Percentiles rank a stretch among this genome's conserved stretches.
These are phyloP conservation scores for Neoascochyta sp. DNA, from an alignment of 2,329 filamentous ascomycete species.

Conservation along the genomic window DNA sequence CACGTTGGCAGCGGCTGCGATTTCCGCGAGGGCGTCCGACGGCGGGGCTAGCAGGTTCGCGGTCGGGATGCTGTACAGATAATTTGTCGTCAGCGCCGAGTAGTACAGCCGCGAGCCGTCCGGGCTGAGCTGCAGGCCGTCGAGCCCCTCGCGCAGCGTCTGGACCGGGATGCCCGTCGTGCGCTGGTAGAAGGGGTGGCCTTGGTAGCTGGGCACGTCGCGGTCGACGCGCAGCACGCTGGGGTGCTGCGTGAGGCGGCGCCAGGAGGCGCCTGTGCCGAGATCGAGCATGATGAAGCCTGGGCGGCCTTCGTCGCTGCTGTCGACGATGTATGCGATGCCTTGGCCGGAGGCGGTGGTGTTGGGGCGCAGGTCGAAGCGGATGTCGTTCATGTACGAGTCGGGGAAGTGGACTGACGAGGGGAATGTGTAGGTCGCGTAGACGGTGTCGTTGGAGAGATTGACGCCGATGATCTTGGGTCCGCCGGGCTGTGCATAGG, in stretches of 20 bases:
- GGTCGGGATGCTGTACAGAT: conserved; percentile 47
- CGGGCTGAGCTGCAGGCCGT: conserved; percentile 49
- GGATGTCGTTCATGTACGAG: conserved; percentile 52
- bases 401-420: conserved; percentile 43
- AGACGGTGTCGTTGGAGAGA: conserved; percentile 44
- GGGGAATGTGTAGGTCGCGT: conserved; percentile 51
- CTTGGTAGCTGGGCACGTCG: conserved; percentile 47
- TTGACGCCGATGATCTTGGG: conserved; percentile 52
- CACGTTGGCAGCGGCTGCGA: conserved; percentile 47
- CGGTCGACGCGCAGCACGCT: conserved; percentile 38
- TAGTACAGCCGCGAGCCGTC: conserved; percentile 48
- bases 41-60: conserved; percentile 38
- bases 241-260: conserved; percentile 43
- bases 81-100: conserved; percentile 41
- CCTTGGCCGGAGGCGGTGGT: conserved; percentile 43
- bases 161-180: conserved; percentile 30
- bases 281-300: conserved; percentile 51
- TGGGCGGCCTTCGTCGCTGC: conserved; percentile 44
- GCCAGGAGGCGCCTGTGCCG: conserved; percentile 47
- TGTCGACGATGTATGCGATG: conserved; percentile 52
- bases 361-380: conserved; percentile 47
- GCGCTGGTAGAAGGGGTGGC: conserved; percentile 43
- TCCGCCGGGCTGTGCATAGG: conserved; percentile 42
- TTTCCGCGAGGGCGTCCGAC: conserved; percentile 43
- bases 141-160: conserved; percentile 45